Conservation (phyloP, 176 grass and related monocot species). For the Rhynchospora tenuis region DNA sequence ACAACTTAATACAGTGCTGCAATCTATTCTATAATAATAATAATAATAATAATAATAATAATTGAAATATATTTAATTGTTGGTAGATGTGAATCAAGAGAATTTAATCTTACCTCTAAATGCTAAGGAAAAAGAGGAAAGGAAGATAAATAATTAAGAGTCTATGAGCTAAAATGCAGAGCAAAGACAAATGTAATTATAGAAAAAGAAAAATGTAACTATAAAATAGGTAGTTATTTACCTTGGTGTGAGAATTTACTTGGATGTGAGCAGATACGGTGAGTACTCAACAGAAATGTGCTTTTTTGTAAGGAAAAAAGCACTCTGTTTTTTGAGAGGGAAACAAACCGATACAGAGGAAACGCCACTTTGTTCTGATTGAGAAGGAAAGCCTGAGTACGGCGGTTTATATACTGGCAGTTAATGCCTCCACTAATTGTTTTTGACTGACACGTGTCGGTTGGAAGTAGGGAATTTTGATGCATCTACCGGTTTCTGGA, state of each 20-base stretch:
- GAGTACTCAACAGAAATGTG: neutral
- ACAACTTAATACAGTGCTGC: neutral
- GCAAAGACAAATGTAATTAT: too few relatives aligned
- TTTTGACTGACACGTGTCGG: neutral
- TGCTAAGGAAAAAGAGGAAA: neutral
- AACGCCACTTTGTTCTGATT: neutral
- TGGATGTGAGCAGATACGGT: neutral
- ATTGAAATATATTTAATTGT: too few relatives aligned
- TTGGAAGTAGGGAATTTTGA: neutral
- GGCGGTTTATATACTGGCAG: neutral
- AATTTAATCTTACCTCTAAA: neutral
- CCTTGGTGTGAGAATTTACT: too few relatives aligned
- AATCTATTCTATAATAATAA: too few relatives aligned
- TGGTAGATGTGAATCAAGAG: neutral
- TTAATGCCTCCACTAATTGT: neutral
- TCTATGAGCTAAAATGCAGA: too few relatives aligned
- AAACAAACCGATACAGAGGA: neutral
- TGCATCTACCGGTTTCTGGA: conserved; percentile 15
- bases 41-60: too few relatives aligned
- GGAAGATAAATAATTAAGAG: neutral
- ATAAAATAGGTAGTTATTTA: too few relatives aligned
- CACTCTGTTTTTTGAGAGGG: neutral
- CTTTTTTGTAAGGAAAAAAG: neutral
- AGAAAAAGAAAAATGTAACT: too few relatives aligned
- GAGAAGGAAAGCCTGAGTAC: neutral